phyloP scores from a whole-genome alignment of 768 basidiomycete species.

The Termitomyces sp. region DNA sequence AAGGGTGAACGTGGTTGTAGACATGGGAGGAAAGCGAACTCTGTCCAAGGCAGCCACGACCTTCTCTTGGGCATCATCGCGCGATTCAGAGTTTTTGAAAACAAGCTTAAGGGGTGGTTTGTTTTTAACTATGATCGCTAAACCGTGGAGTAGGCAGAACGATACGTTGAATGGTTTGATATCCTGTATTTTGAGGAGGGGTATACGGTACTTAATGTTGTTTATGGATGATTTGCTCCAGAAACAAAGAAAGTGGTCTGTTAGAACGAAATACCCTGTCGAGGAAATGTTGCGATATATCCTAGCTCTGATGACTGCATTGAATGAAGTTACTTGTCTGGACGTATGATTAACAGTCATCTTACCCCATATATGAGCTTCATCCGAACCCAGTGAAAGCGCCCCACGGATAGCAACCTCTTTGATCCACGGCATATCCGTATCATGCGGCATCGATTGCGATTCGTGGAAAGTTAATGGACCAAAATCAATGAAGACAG shows the following conservation, averaged over 20 bases:
- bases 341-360: neutral
- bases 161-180: slow-evolving; percentile 27
- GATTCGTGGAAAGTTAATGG: slow-evolving; percentile 29
- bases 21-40: slow-evolving; percentile 4
- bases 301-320: slow-evolving; percentile 29
- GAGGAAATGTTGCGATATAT: slow-evolving; percentile 27
- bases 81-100: slow-evolving; percentile 33
- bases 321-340: neutral
- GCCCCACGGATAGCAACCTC: slow-evolving; percentile 25
- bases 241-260: slow-evolving; percentile 33
- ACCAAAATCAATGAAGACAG: slow-evolving; percentile 36
- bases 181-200: slow-evolving; percentile 30
- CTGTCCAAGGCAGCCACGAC: slow-evolving; percentile 20
- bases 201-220: slow-evolving; percentile 38
- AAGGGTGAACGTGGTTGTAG: slow-evolving; percentile 1
- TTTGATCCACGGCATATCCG: slow-evolving; percentile 14
- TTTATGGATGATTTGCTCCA: slow-evolving; percentile 36
- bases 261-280: slow-evolving; percentile 37
- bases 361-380: slow-evolving; percentile 30
- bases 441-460: slow-evolving; percentile 2
- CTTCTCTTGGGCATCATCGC: slow-evolving; percentile 39
- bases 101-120: slow-evolving; percentile 41
- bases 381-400: slow-evolving; percentile 23
- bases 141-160: slow-evolving; percentile 25
- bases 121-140: slow-evolving; percentile 41